phyloP scores from a whole-genome alignment of 2,329 filamentous ascomycete species.

The Claviceps quebecensis region DNA sequence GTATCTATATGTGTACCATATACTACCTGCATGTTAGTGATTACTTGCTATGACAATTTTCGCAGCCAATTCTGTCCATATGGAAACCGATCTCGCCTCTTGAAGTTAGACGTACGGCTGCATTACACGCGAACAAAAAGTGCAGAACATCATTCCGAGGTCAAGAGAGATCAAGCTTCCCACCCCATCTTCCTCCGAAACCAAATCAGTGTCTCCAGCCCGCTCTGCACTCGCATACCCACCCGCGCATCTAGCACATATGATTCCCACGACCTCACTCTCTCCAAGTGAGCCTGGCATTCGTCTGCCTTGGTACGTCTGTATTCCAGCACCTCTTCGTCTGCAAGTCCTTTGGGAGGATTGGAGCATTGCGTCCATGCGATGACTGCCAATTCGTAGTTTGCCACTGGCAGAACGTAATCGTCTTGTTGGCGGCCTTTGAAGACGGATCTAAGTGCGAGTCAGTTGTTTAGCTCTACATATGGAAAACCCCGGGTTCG shows the following conservation, averaged over 20 bases:
- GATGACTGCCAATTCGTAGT: constrained; percentile 77
- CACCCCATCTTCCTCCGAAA: constrained; percentile 29
- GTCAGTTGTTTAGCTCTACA: neutral
- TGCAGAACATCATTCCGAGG: too few relatives aligned
- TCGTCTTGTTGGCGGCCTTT: constrained; percentile 51
- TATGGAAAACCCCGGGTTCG: neutral
- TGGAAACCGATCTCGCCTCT: too few relatives aligned
- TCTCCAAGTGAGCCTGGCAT: constrained; percentile 51
- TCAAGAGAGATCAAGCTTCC: neutral
- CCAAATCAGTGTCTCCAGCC: constrained; percentile 50
- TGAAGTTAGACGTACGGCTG: too few relatives aligned
- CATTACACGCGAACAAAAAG: too few relatives aligned
- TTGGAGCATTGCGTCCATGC: constrained; percentile 56
- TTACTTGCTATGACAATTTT: too few relatives aligned
- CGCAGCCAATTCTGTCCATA: too few relatives aligned
- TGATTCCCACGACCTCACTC: constrained; percentile 54
- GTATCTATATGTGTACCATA: too few relatives aligned
- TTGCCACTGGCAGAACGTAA: constrained; percentile 57
- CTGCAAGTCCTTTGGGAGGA: constrained; percentile 17
- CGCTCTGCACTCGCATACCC: constrained; percentile 59
- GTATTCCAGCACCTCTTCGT: constrained; percentile 22
- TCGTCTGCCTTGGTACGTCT: constrained; percentile 38
- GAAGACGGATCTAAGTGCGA: constrained; percentile 30
- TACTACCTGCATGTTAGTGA: too few relatives aligned
- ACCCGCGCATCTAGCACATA: constrained; percentile 64